A percentile compares a stretch with the other conserved stretches of the same genome.
Conservation (phyloP, 768 basidiomycete genomes). For the Hygrophoropsis aurantiaca region DNA sequence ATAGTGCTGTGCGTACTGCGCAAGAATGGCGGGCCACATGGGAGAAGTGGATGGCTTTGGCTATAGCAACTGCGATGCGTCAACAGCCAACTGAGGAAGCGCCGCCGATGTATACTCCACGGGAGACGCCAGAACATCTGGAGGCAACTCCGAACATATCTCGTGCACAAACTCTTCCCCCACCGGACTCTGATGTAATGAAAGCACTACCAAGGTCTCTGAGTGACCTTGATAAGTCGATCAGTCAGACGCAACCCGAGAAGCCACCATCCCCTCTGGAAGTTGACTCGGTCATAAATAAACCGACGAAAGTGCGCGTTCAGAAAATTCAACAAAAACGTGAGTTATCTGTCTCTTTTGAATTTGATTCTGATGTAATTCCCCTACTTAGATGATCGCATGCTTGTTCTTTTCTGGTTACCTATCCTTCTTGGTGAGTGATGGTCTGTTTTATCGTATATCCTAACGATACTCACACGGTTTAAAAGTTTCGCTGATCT, state of each 20-base stretch:
- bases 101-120: conserved; percentile 74
- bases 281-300: conserved; percentile 66
- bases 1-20: conserved; percentile 46
- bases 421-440: conserved; percentile 77
- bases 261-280: conserved; percentile 60
- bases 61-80: conserved; percentile 47
- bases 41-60: conserved; percentile 74
- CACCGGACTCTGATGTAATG: conserved; percentile 8
- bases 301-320: conserved; percentile 44
- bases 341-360: conserved; percentile 28
- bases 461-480: conserved; percentile 1
- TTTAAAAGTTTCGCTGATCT: conserved; percentile 55
- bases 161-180: conserved; percentile 1
- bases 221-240: conserved; percentile 29
- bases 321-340: conserved; percentile 65
- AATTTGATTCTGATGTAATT: conserved; percentile 1
- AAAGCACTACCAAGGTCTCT: conserved; percentile 23
- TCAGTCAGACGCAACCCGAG: conserved; percentile 47
- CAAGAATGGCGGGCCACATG: conserved; percentile 69
- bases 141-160: conserved; percentile 15
- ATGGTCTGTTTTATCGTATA: conserved; percentile 7
- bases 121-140: conserved; percentile 34
- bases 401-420: conserved; percentile 85
- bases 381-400: conserved; percentile 64
- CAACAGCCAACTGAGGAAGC: conserved; percentile 48